Evolutionary conservation across 306 rosid genomes (phyloP), one percentile per base, ranked within the genome.

Genomic region (Sesbania bispinosa): DNA sequence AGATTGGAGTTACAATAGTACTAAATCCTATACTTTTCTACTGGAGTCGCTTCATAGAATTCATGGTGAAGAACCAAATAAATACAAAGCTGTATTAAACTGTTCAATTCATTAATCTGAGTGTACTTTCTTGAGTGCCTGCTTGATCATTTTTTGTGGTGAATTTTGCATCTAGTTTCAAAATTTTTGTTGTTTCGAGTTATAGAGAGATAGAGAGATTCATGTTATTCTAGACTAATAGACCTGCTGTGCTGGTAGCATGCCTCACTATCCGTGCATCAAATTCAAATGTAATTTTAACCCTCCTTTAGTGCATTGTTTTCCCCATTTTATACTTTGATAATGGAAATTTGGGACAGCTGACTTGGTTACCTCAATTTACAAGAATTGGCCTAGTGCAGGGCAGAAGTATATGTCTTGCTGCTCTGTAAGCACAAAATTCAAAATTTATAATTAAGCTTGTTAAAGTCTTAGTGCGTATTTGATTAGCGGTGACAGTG

Each of bases 301-400:
- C 7, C 61, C 29, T 39, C 23, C 15, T 54, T 60, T 6, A 4
- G 52, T 39, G 35, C 55, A 58, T 20, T 65, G 19, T 54, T 9
- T 23, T 55, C 46, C 41, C 45, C 36, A 15, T 52, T 54, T 60
- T 63, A 32, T 74, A 70, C 33, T 54, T 69, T 35, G 51, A 36
- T 39, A 10, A 5, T 45, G 46, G 72, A 16, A 67, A 71, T 79
- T 69, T 69, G 29, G 19, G 38, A 29, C 78, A 79, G 51, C 81
- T 84, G 87, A 84, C 81, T 41, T 84, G 63, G 87, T 86, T 71
- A 86, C 85, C 19, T 81, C 88, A 61, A 74, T 88, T 59, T 89
- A 85, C 53, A 90, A 82, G 77, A 87, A 70, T 47, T 89, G 88
- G 92, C 83, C 83, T 33, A 67, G 85, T 70, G 89, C 89, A 69